phyloP scores from a whole-genome alignment of 352 stramenopile species.

The Sclerospora graminicola region DNA sequence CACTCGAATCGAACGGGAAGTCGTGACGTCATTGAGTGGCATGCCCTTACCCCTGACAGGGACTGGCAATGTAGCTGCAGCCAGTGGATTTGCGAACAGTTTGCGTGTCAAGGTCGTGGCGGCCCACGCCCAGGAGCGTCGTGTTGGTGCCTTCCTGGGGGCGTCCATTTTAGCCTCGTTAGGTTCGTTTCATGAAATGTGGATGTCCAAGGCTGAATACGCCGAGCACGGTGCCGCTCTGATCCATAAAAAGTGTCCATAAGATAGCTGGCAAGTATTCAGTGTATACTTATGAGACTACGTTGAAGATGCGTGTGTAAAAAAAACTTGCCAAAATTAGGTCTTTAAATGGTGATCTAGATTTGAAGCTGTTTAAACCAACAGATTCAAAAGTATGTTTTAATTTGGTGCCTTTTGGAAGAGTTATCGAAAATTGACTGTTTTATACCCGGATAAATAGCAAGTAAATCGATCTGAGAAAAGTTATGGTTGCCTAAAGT shows the following conservation, averaged over 20 bases:
- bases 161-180: conserved; percentile 96
- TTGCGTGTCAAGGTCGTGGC: conserved; percentile 65
- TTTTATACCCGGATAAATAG: too few species aligned
- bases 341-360: too few species aligned
- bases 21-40: conserved; percentile 40
- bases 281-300: too few species aligned
- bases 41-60: conserved; percentile 24
- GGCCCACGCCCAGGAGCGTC: conserved; percentile 51
- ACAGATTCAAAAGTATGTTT: too few species aligned
- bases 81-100: conserved; percentile 22
- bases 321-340: too few species aligned
- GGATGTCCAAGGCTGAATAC: conserved; percentile 98
- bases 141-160: conserved; percentile 79
- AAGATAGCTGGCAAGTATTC: background rate
- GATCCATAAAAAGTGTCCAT: conserved; percentile 95
- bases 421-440: too few species aligned
- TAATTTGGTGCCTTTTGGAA: too few species aligned
- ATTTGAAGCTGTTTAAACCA: too few species aligned
- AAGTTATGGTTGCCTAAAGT: too few species aligned
- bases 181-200: conserved; percentile 98
- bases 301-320: too few species aligned
- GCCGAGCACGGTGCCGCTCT: conserved; percentile 93
- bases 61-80: conserved; percentile 3
- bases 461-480: too few species aligned
- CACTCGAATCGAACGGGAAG: conserved; percentile 57